Evolutionary conservation across 2,329 filamentous ascomycete species (phyloP), one percentile per base, ranked within the genome.

Genomic region (Coniochaeta pulveracea): DNA sequence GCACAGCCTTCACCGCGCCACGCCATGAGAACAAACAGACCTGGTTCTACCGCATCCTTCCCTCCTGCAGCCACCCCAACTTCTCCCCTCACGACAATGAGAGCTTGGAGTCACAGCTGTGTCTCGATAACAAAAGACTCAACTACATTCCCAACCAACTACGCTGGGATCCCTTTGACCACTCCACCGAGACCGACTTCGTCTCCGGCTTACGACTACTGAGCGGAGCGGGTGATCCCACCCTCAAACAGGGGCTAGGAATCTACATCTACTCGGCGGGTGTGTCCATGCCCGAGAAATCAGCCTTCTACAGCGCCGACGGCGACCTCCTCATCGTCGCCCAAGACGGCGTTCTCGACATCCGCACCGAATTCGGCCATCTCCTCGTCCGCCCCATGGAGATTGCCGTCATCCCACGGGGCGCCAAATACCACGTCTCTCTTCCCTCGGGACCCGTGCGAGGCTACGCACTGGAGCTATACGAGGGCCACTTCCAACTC

Each of bases 261-360:
- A 85, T 91, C 39, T 78, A 82, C 54, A 73, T 91, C 36, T 93
- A 84, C 49, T 79, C 81, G 1, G 83, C 80, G 0, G 83, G 82
- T 14, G 78, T 72, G 51, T 76, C 78, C 49, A 93, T 94, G 86
- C 64, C 66, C 31, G 58, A 66, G n/a, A 70, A 72, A 24, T 66
- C 79, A 32, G 84, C 84, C 0, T 93, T 88, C 53, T 93, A 89
- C 64, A 88, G 80, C 4, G 80, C 85, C 0, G 83, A 89, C 49
- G 83, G 83, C 10, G 83, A 89, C 51, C 71, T 85, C 45, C 56
- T 88, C 36, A 76, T 89, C 40, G 80, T 89, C 10, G 67, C 80
- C 2, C 83, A 89, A 50, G 72, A 82, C 41, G 83, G 83, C 3
- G 66, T 68, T 10, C 58, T 89, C 24, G 80, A 88, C 47, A 80